Evolutionary conservation across 192 early-diverging fungal species (phyloP).

Genomic region (Endogone sp.): DNA sequence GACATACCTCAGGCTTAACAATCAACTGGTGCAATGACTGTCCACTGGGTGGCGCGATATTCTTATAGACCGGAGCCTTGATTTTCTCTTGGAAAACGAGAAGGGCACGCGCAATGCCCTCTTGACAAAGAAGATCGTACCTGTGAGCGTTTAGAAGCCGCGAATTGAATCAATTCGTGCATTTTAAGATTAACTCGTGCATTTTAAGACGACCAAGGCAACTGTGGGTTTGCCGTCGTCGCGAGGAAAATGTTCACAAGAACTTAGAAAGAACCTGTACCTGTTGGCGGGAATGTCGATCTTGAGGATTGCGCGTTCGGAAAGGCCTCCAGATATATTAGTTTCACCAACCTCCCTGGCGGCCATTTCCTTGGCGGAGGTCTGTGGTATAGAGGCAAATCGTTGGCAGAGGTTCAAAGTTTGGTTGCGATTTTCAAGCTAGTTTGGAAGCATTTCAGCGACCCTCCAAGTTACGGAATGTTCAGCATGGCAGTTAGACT

Average conservation of each 20-base stretch:
- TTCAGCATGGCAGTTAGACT: too few species aligned
- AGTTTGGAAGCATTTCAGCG: too few species aligned
- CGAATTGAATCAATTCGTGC: too few species aligned
- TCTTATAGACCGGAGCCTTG: constrained; percentile 64
- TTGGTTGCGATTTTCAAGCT: too few species aligned
- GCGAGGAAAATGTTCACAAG: neutral
- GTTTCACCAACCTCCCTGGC: constrained; percentile 47
- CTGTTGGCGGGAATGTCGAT: constrained; percentile 99
- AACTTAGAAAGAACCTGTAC: constrained; percentile 18
- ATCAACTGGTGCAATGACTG: constrained; percentile 57
- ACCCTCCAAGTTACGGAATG: too few species aligned
- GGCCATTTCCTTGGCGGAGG: constrained; percentile 79
- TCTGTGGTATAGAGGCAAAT: constrained; percentile 34
- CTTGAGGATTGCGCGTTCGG: constrained; percentile 80
- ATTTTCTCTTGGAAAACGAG: constrained; percentile 75
- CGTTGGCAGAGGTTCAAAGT: too few species aligned
- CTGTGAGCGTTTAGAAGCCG: constrained; percentile 42
- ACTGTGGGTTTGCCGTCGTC: too few species aligned
- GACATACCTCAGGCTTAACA: constrained; percentile 66
- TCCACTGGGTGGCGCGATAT: constrained; percentile 51
- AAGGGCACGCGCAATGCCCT: constrained; percentile 90
- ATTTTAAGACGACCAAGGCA: too few species aligned
- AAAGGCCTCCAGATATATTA: constrained; percentile 50
- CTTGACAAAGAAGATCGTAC: constrained; percentile 96
- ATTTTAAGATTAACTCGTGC: too few species aligned